Base-by-base conservation (phyloP, 1,139 yeast species). In the Pneumocystis jirovecii region DNA sequence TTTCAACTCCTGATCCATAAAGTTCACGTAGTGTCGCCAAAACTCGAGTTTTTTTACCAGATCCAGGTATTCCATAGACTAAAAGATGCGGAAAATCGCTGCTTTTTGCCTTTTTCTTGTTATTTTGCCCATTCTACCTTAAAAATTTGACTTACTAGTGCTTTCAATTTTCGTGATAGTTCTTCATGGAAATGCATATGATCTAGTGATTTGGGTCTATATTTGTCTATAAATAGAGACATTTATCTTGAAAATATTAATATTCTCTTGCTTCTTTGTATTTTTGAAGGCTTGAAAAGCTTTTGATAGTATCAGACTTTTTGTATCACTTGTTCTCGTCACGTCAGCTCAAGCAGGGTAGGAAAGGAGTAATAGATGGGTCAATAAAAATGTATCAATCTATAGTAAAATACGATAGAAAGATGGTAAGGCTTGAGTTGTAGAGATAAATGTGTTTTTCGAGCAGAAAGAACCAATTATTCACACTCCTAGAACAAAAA, bases 141-240 rank as follows among this genome's bases (percentile, higher is more conserved):
- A 74, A n/a, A n/a, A 37, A n/a, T 39, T 57, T 21, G 17, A 65
- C 72, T 67, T 25, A 79, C 76, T 64, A 88, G 77, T 0, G 95
- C 84, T 65, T 78, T 77, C 61, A 93, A 78, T 68, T 86, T 83
- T 61, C 78, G 76, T 0, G 96, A 84, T 44, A 91, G 82, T 5
- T 80, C 80, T 1, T 76, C 77, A 73, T 90, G 96, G 74, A 82
- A 91, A 65, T 85, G 83, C 65, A 93, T 79, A 57, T 80, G 80
- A 15, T 80, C 82, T 65, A 95, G 77, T 1, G 80, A 79, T 70
- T 79, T 83, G 8, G 98, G 98, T 70, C 97, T 82, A 75, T 90
- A 86, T 71, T 90, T 89, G 74, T 93, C 97, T 29, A 95, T 96
- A 98, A 98, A 93, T 74, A 93, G 81, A 21, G 96, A 87, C 97